Evolutionary conservation across 2,329 filamentous ascomycete species (phyloP), one percentile per base, ranked within the genome.

Genomic region (Fusarium sulawesiense): DNA sequence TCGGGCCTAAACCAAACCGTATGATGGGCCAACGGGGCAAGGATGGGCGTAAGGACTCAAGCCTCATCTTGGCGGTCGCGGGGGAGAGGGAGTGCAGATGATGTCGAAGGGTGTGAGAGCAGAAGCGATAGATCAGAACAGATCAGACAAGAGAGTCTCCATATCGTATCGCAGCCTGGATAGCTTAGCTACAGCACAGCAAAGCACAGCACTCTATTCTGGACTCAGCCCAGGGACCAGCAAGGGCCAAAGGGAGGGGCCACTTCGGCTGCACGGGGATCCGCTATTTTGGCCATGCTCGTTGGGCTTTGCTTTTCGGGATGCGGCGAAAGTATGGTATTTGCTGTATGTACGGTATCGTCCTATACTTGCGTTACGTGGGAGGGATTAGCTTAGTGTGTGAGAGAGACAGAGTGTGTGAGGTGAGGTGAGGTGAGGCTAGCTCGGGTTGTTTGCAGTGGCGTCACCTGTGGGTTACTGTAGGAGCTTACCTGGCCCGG

Each of bases 181-280:
- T n/a, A 51, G 32, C 49, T 51, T 51, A 42, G 49, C 49, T 51
- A 51, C 49, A 51, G 34, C 34, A 37, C 12, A 30, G 29, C 29
- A 32, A 1, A 32, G 30, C 30, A 32, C 34, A 37, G 34, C 10
- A 27, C 42, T 56, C 61, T 64, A 41, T 41, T 66, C 49, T 56
- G 30, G 45, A 29, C 40, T 53, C 42, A 27, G 57, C 30, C 29
- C 54, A 44, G 68, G 60, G 46, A 70, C 50, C 53, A 54, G 32
- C 55, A 46, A 63, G 66, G 68, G 57, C 50, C 49, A 56, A 64
- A 57, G 56, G 62, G 70, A 70, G 68, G 65, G 49, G 68, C 66
- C 63, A 73, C 62, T 75, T 74, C 73, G 73, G 73, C 66, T 73
- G 72, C 73, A 74, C 72, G 72, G 73, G 72, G 68, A 72, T 75